Evolutionary conservation across 1,139 yeast species (phyloP).

Genomic region (Hyphopichia buzzinii): DNA sequence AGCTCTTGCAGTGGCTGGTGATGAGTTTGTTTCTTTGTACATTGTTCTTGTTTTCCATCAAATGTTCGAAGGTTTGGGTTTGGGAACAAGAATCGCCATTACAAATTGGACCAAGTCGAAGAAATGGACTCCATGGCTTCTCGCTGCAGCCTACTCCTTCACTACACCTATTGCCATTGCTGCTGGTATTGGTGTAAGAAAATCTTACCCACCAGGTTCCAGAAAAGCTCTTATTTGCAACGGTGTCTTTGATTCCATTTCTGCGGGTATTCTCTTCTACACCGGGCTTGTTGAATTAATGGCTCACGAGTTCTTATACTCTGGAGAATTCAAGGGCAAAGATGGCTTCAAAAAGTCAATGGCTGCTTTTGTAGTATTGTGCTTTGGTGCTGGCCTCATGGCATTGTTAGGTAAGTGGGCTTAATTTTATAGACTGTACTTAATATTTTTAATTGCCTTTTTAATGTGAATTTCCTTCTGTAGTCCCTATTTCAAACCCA

Average conservation of each 20-base stretch:
- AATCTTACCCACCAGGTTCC: slow-evolving; percentile 59
- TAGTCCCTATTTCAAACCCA: too few species aligned
- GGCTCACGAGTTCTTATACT: slow-evolving; percentile 83
- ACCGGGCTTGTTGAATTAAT: slow-evolving; percentile 84
- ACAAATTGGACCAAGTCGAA: slow-evolving; percentile 60
- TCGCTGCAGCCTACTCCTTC: slow-evolving; percentile 61
- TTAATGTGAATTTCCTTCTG: too few species aligned
- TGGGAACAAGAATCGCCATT: slow-evolving; percentile 81
- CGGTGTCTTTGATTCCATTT: slow-evolving; percentile 79
- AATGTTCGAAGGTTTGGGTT: slow-evolving; percentile 88
- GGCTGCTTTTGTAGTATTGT: slow-evolving; percentile 43
- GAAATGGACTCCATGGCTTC: slow-evolving; percentile 54
- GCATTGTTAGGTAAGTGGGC: slow-evolving; percentile 90
- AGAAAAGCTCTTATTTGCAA: slow-evolving; percentile 64
- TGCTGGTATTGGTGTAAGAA: slow-evolving; percentile 81
- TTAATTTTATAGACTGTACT: slow-evolving; percentile 25
- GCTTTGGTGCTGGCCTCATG: slow-evolving; percentile 79
- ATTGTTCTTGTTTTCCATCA: slow-evolving; percentile 87
- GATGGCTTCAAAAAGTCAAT: slow-evolving; percentile 41
- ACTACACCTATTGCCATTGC: slow-evolving; percentile 84
- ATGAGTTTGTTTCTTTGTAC: slow-evolving; percentile 72
- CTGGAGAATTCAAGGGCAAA: slow-evolving; percentile 57
- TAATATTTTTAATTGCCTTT: too few species aligned
- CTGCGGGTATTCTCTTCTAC: slow-evolving; percentile 82
- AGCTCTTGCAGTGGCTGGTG: slow-evolving; percentile 67